Base-by-base conservation (phyloP, 2,329 filamentous ascomycete genomes). In the Pseudocercospora vitis region DNA sequence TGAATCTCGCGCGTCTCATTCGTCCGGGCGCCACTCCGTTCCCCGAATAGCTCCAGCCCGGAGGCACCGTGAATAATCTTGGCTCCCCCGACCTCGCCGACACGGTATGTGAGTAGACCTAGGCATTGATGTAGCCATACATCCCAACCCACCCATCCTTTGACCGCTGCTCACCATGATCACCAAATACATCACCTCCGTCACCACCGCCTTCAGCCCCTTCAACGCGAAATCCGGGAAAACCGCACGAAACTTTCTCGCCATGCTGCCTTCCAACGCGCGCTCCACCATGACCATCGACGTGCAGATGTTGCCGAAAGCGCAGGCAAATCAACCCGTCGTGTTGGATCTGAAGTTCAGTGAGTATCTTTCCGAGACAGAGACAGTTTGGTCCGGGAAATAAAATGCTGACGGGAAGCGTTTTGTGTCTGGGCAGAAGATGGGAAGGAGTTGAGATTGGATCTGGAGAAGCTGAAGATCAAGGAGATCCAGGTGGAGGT, bases 181-280 rank as follows among this genome's bases (percentile, higher is more conserved):
- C 57, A 92, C 88, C 55, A 85, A 86, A 70, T 94, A 89, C 77
- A 82, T 95, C 72, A 92, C 91, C 71, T 84, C 90, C 71, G 85
- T 97, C 66, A 84, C 81, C 66, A 87, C 90, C 61, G 84, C 84
- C 71, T 96, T 97, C 84, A 96, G 95, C 75, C 92, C 94, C 32
- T 97, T 97, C 81, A 87, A 85, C 23, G 75, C 81, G 19, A 80
- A 81, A 70, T 85, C 89, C 46, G 70, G 70, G 58, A 91, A 90
- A 69, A 87, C 91, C 19, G 91, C 90, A 32, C 86, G 94, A 37
- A 80, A 95, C 48, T 94, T 97, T 74, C 88, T 97, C 63, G 87
- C 89, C 26, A 81, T 88, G 60, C 83, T 99, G 26, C 90, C 92
- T 7, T 83, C 91, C 35, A 84, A 86, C 66, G 91, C 91, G 56